These are phyloP conservation scores for Fusarium pilosicola DNA, from an alignment of 2,329 filamentous ascomycete species.

Conservation along the genomic window DNA sequence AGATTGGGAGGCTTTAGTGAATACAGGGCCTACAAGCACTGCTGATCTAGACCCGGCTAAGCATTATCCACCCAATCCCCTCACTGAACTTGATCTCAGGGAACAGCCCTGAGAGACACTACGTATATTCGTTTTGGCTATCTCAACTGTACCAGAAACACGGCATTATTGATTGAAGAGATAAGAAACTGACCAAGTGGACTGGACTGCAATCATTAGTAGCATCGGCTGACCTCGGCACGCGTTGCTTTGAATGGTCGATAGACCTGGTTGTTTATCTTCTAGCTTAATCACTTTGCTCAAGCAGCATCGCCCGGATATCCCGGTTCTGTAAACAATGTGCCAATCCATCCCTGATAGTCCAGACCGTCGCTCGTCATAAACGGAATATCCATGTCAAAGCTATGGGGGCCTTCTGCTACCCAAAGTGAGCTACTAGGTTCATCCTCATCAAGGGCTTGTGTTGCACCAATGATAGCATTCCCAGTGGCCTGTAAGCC, in stretches of 20 bases:
- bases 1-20: not conserved
- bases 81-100: not conserved
- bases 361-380: not conserved
- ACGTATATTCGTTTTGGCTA: not conserved
- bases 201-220: accelerated
- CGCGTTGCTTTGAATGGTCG: not conserved
- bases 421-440: not conserved
- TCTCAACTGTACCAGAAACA: not conserved
- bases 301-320: not conserved
- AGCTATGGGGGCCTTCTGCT: not conserved
- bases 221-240: not conserved
- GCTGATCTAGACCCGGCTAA: not conserved
- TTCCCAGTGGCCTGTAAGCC: accelerated
- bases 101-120: not conserved
- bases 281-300: no score
- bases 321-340: not conserved
- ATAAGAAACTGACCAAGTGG: not conserved
- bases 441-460: not conserved
- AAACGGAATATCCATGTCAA: not conserved
- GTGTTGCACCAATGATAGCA: not conserved
- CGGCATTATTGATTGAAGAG: not conserved
- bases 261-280: not conserved
- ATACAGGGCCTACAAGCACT: not conserved
- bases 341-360: not conserved
- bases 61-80: not conserved